Evolutionary conservation across 2,329 filamentous ascomycete genomes (phyloP), one percentile per base, ranked within the genome.

Genomic region (Diaporthe sp.): DNA sequence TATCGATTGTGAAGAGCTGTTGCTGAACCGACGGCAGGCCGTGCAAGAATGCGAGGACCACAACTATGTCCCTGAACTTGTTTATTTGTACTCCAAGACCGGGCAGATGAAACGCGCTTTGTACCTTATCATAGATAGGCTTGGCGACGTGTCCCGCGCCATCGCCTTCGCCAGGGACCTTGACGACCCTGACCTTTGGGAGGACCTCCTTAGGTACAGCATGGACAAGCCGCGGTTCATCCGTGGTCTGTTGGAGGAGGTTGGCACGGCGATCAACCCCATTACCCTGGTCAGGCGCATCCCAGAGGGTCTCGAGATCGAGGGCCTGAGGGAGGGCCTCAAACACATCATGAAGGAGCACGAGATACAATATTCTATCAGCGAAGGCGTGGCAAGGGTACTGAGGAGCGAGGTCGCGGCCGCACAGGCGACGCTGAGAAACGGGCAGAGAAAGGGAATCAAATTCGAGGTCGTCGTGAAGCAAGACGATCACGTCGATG

Each of bases 141-240:
- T 99, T 7, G 92, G 93, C 75, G 95, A 99, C 82, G 96, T 98
- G 68, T 94, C 93, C 68, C 95, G 97, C 79, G 97, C 97, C 12
- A 99, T 99, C 79, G 90, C 93, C 1, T 99, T 99, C 81, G 96
- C 95, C 72, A 98, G 98, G 83, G 93, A 96, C 77, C 95, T 98
- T 82, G 93, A 97, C 78, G 96, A 98, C 80, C 92, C 93, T 0
- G 96, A 98, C 79, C 89, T 99, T 0, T 99, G 97, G 97, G 94
- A 98, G 78, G 96, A 98, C 81, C 88, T 99, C 10, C 90, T 99
- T 8, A 92, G 96, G 79, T 98, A 98, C 84, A 96, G 94, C 76
- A 98, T 99, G 97, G 95, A 98, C 85, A 98, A 98, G 82, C 97
- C 97, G 0, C 92, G 92, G 55, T 99, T 99, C 85, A 98, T 99